Conservation (phyloP, 768 basidiomycete species). For the Russula earlei region DNA sequence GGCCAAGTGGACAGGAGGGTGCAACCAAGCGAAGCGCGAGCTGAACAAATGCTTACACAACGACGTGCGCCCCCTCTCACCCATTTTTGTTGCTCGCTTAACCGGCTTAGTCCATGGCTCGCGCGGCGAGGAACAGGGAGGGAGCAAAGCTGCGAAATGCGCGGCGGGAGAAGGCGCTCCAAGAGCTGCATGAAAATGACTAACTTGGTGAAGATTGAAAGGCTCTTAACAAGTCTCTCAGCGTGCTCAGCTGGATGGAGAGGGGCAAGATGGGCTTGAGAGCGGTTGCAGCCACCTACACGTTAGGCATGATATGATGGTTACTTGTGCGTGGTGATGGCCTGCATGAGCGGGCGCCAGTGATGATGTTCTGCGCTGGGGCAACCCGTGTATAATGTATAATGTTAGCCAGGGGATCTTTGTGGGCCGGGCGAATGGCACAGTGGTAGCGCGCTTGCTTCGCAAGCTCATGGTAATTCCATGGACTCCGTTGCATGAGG, state of each 20-base stretch:
- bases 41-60: slow-evolving; percentile 61
- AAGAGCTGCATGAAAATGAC: slow-evolving; percentile 48
- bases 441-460: slow-evolving; percentile 21
- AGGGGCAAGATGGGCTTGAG: too few species aligned
- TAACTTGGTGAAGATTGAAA: slow-evolving; percentile 10
- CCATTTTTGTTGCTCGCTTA: not conserved
- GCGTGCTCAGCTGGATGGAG: too few species aligned
- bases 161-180: slow-evolving; percentile 47
- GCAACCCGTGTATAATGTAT: too few species aligned
- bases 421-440: slow-evolving; percentile 9
- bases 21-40: slow-evolving; percentile 58
- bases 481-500: slow-evolving; percentile 15
- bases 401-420: rapidly evolving
- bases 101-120: slow-evolving; percentile 41
- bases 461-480: slow-evolving; percentile 1
- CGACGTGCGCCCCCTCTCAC: slow-evolving; percentile 40
- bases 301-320: too few species aligned
- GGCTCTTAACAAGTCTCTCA: too few species aligned
- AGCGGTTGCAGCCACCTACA: too few species aligned
- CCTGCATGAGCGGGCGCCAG: too few species aligned
- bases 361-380: too few species aligned
- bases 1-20: slow-evolving; percentile 58
- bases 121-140: slow-evolving; percentile 51
- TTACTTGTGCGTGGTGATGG: too few species aligned
- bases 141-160: slow-evolving; percentile 45